Conservation (phyloP, 164 flowering plant species). For the Nymphaea colorata region DNA sequence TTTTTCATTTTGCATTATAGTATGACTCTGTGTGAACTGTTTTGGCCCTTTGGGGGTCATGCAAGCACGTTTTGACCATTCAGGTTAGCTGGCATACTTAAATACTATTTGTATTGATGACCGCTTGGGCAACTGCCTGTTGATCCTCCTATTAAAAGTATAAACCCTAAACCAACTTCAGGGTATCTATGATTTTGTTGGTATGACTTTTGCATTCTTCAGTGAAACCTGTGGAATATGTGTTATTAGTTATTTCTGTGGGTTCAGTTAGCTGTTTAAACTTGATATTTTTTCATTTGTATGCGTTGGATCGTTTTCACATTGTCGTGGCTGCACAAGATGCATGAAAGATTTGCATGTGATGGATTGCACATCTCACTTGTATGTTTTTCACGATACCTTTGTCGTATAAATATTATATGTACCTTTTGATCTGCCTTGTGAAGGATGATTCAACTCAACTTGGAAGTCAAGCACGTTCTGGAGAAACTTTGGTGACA, state of each 20-base stretch:
- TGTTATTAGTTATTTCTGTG: too few relatives aligned
- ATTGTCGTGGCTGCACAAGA: background rate
- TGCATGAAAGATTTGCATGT: background rate
- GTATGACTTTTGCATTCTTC: too few relatives aligned
- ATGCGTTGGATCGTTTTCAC: background rate
- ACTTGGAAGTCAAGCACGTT: conserved; percentile 5
- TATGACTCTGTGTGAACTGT: too few relatives aligned
- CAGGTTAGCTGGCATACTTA: too few relatives aligned
- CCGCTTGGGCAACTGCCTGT: too few relatives aligned
- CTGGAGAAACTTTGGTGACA: conserved; percentile 20
- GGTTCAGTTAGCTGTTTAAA: background rate
- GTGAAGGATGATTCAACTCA: conserved; percentile 46
- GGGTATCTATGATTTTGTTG: background rate
- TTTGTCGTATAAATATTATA: background rate
- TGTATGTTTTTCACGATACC: background rate
- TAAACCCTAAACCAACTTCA: background rate
- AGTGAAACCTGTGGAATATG: too few relatives aligned
- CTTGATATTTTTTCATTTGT: background rate
- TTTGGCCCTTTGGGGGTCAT: too few relatives aligned
- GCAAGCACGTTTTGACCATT: too few relatives aligned
- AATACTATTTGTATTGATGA: too few relatives aligned
- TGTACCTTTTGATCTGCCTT: background rate
- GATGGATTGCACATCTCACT: background rate
- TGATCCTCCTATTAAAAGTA: too few relatives aligned
- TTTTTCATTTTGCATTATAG: too few relatives aligned